These are phyloP conservation scores for Hirsutella rhossiliensis DNA, from an alignment of 2,329 filamentous ascomycete genomes.

Conservation along the genomic window DNA sequence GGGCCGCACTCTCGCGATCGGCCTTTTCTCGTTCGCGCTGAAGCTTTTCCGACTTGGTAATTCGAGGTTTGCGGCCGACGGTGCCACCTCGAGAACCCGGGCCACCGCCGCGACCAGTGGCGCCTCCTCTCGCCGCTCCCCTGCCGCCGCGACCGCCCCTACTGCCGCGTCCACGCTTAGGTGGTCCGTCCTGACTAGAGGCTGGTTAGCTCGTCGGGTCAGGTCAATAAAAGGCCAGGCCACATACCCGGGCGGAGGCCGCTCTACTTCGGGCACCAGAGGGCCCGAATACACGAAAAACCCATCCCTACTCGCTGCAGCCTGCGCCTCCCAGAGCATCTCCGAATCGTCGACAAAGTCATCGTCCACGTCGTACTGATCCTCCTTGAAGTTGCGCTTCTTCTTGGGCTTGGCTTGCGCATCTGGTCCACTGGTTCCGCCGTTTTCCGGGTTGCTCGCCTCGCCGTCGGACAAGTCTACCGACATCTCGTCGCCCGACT, in stretches of 20 bases:
- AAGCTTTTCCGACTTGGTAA: conserved; percentile 76
- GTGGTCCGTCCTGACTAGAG: conserved; percentile 56
- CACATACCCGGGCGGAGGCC: conserved; percentile 44
- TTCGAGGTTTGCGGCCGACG: conserved; percentile 67
- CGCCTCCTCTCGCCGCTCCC: conserved; percentile 46
- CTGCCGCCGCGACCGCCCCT: conserved; percentile 43
- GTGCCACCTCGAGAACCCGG: conserved; percentile 66
- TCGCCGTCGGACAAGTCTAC: conserved; percentile 63
- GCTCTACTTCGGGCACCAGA: conserved; percentile 76
- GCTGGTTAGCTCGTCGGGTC: conserved; percentile 19
- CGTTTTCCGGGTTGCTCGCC: conserved; percentile 84
- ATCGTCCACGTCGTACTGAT: conserved; percentile 75
- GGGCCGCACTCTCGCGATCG: conserved; percentile 48
- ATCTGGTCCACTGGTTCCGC: conserved; percentile 46
- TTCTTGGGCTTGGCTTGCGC: conserved; percentile 57
- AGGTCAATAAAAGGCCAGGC: background rate
- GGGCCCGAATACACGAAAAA: conserved; percentile 98
- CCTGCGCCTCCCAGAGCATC: conserved; percentile 88
- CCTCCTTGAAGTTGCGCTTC: conserved; percentile 68
- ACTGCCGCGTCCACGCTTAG: conserved; percentile 52
- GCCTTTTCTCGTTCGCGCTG: conserved; percentile 72
- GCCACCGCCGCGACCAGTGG: conserved; percentile 34
- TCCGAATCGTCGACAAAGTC: conserved; percentile 91
- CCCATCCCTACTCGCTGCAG: conserved; percentile 85
- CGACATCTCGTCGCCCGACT: conserved; percentile 74